Percentiles rank a stretch among this genome's conserved stretches.
Evolutionary conservation across 805 yeast species (phyloP).

Genomic region (Torulaspora gathmanii): DNA sequence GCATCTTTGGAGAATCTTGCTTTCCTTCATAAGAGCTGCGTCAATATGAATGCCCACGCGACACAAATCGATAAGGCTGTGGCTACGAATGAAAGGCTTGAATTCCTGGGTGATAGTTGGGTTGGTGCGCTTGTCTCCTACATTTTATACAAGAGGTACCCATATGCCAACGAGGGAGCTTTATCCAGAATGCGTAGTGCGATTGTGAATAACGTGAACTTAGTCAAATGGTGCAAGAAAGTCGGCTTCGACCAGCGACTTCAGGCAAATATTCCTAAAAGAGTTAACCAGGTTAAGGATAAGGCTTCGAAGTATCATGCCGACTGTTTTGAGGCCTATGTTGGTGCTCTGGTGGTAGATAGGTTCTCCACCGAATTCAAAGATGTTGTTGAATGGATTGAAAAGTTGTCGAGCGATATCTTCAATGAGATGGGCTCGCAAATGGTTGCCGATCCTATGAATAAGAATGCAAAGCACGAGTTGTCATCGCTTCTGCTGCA

Average conservation of each 20-base stretch:
- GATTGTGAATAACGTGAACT: slow-evolving; percentile 62
- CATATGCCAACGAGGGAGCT: slow-evolving; percentile 69
- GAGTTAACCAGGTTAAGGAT: slow-evolving; percentile 45
- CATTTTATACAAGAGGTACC: slow-evolving; percentile 57
- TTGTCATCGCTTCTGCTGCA: slow-evolving; percentile 56
- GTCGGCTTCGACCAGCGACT: slow-evolving; percentile 61
- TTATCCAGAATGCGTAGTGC: slow-evolving; percentile 60
- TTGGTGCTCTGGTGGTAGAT: slow-evolving; percentile 69
- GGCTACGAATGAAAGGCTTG: slow-evolving; percentile 64
- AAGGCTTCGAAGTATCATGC: slow-evolving; percentile 54
- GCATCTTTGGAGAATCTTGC: slow-evolving; percentile 21
- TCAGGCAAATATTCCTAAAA: slow-evolving; percentile 44
- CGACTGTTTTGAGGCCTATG: slow-evolving; percentile 84
- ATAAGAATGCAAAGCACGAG: slow-evolving; percentile 64
- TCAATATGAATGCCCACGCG: slow-evolving; percentile 17
- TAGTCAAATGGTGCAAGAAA: slow-evolving; percentile 56
- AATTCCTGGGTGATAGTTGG: slow-evolving; percentile 81
- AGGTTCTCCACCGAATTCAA: slow-evolving; percentile 38
- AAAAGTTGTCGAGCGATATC: slow-evolving; percentile 37
- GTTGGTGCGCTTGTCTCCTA: slow-evolving; percentile 61
- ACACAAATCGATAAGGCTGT: slow-evolving; percentile 15
- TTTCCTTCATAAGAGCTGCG: slow-evolving; percentile 21
- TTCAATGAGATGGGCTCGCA: slow-evolving; percentile 11
- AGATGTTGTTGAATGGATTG: slow-evolving; percentile 51
- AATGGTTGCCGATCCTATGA: slow-evolving; percentile 34